These are phyloP conservation scores for Ustilago bromivora DNA, from an alignment of 1,284 basidiomycete genomes.

Conservation along the genomic window DNA sequence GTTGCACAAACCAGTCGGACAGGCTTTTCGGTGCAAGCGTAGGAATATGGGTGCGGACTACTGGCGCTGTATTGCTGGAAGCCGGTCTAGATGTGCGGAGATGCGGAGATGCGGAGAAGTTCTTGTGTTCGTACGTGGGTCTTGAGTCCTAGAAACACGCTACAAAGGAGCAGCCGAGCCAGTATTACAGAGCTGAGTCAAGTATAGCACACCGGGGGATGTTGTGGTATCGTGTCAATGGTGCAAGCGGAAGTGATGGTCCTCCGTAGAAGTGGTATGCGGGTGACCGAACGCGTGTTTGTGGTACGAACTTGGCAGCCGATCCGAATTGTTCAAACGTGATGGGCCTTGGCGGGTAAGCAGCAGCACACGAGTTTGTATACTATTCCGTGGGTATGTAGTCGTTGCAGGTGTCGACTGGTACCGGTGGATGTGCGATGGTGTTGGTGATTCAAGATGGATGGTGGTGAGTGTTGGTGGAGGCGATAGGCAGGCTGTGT, in stretches of 20 bases:
- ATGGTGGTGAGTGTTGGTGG: constrained; percentile 1
- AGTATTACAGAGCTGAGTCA: not conserved
- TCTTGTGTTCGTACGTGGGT: not conserved
- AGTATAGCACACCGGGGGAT: not conserved
- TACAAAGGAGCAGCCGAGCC: not conserved
- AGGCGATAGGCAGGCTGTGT: not conserved
- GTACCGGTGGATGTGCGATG: not conserved
- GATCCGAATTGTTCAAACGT: not conserved
- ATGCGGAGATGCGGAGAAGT: not conserved
- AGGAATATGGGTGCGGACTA: not conserved
- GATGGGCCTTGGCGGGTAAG: not conserved
- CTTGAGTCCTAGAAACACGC: not conserved
- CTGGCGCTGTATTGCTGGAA: constrained; percentile 1
- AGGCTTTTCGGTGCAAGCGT: not conserved
- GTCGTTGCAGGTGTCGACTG: not conserved
- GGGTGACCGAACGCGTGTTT: not conserved
- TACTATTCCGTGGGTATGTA: not conserved
- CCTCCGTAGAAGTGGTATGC: not conserved
- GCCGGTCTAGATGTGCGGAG: not conserved
- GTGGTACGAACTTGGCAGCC: not conserved
- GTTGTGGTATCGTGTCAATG: not conserved
- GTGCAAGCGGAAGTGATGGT: not conserved
- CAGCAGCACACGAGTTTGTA: not conserved
- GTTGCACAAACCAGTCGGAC: constrained; percentile 2
- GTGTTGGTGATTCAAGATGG: not conserved